Evolutionary conservation across 2,329 filamentous ascomycete species (phyloP), one percentile per base, ranked within the genome.

Genomic region (Biscogniauxia sp.): DNA sequence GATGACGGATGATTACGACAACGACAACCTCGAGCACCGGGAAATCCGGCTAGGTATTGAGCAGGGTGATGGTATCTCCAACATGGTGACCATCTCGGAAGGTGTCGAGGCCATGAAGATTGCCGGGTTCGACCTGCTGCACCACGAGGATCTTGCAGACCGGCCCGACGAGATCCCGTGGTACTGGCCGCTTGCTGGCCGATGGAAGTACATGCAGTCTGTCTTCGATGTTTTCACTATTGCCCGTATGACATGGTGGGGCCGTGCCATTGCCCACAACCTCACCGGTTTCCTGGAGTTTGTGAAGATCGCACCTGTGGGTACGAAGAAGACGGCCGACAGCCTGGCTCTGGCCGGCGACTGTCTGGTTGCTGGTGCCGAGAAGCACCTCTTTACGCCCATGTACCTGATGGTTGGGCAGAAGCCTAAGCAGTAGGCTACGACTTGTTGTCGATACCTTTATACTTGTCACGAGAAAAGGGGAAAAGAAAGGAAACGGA

Each of bases 321-420:
- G 94, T 54, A 96, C 93, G 54, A 91, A 92, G 80, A 97, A 96
- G 87, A 97, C 93, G n/a, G 93, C 93, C 11, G 90, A 97, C 78
- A 93, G 90, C 72, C 79, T 98, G 71, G 93, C 90, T 5, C 73
- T 88, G 61, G 93, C 92, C 32, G 93, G 86, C 11, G 93, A 97
- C 77, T 90, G 87, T 70, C 81, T 98, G 56, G 93, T 97, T 20
- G 92, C 91, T 54, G 94, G 94, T 77, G 94, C 88, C 41, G 86
- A 87, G 75, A 84, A 93, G 80, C 91, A 96, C 76, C 84, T 98
- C n/a, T 98, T 98, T 79, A 98, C 94, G 1, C 94, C 94, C 59
- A 98, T 98, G 94, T 97, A 97, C 80, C 82, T 98, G 73, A 97
- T 97, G 92, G 86, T 97, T 61, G 94, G 87, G 63, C 88, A 91